Evolutionary conservation across 176 grass and related monocot genomes (phyloP).

Genomic region (Hsuehochloa calcarea): DNA sequence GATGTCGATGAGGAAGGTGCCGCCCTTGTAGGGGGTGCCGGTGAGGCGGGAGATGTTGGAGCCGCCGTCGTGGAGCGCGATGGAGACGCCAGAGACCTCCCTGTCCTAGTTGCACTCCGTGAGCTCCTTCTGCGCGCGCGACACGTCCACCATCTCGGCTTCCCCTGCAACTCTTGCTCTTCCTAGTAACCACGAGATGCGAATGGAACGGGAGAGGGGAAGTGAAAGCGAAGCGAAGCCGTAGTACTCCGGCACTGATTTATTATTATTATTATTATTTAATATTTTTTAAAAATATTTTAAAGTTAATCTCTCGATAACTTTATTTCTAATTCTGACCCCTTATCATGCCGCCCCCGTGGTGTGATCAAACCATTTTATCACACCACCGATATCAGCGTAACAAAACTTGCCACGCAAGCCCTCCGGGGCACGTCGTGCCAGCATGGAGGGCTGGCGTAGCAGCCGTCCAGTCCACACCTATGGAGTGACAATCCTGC

Average conservation of each 20-base stretch:
- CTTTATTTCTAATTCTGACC: no score
- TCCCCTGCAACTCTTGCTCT: not conserved
- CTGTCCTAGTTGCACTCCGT: conserved; percentile 83
- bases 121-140: conserved; percentile 96
- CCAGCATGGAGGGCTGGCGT: no score
- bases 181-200: not conserved
- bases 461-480: no score
- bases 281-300: no score
- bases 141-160: conserved; percentile 74
- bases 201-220: not conserved
- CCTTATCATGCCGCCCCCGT: no score
- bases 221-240: not conserved
- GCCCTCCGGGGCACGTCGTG: no score
- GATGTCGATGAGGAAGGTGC: conserved; percentile 91
- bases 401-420: no score
- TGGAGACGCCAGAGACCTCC: conserved; percentile 77
- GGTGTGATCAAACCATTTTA: no score
- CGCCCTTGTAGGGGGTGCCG: conserved; percentile 94
- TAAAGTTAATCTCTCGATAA: no score
- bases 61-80: conserved; percentile 73
- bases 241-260: not conserved
- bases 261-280: no score
- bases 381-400: no score
- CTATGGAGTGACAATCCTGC: no score
- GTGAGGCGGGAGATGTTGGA: conserved; percentile 75